Percentiles rank a stretch among this genome's conserved stretches.
Conservation (phyloP, 2,329 filamentous ascomycete species). For the Dothistroma septosporum region DNA sequence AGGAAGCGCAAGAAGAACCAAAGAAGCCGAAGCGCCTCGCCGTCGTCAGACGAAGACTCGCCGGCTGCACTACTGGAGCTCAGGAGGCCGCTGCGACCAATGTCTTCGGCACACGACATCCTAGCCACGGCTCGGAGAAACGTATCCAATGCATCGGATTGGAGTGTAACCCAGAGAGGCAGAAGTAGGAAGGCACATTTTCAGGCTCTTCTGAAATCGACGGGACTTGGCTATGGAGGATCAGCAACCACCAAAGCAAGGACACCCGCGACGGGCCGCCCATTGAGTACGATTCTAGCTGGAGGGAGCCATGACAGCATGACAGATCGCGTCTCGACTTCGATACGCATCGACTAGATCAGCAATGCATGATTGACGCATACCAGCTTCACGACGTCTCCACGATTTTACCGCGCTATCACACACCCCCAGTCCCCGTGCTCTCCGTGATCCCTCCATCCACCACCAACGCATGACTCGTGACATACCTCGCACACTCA, state of each 20-base stretch:
- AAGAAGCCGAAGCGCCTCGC: not conserved
- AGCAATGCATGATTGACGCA: not conserved
- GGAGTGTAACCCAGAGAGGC: not conserved
- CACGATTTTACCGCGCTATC: not conserved
- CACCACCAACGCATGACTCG: slow-evolving; percentile 64
- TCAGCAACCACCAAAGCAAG: not conserved
- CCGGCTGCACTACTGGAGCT: not conserved
- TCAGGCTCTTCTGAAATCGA: not conserved
- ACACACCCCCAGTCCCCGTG: slow-evolving; percentile 23
- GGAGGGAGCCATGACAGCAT: not conserved
- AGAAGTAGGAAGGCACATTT: not conserved
- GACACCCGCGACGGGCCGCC: not conserved
- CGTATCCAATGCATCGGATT: not conserved
- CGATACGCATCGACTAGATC: not conserved
- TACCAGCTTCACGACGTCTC: not conserved
- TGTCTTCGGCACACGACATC: not conserved
- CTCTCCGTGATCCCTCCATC: slow-evolving; percentile 29
- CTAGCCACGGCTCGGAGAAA: not conserved
- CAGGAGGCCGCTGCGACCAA: not conserved
- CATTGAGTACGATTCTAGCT: not conserved
- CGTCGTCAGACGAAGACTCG: not conserved
- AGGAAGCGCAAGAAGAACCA: not conserved
- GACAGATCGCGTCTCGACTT: not conserved
- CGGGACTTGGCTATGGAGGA: not conserved
- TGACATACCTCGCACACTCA: slow-evolving; percentile 79